Percentiles rank a stretch among this genome's conserved stretches.
These are phyloP conservation scores for Hemileccinum rubropunctum DNA, from an alignment of 768 basidiomycete species.

Conservation along the genomic window DNA sequence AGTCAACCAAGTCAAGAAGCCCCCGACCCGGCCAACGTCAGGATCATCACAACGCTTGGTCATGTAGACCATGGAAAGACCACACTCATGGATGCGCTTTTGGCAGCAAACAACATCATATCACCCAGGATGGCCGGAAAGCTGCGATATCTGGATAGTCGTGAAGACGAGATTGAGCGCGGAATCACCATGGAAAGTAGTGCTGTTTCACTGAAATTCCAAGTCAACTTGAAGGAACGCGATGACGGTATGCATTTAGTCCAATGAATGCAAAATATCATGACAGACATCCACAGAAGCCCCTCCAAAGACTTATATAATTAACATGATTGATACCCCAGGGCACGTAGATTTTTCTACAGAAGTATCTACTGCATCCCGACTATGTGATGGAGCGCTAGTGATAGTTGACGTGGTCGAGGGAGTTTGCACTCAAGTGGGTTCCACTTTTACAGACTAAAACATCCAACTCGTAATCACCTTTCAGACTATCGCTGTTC, in stretches of 20 bases:
- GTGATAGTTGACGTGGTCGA: constrained; percentile 96
- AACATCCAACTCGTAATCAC: neutral
- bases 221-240: constrained; percentile 68
- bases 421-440: constrained; percentile 95
- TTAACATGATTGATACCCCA: constrained; percentile 98
- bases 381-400: constrained; percentile 92
- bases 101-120: constrained; percentile 98
- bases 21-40: constrained; percentile 46
- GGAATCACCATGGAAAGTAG: constrained; percentile 99
- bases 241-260: constrained; percentile 53
- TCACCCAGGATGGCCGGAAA: constrained; percentile 94
- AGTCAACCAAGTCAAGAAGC: constrained; percentile 12
- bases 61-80: constrained; percentile 98
- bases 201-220: constrained; percentile 87
- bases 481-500: constrained; percentile 87
- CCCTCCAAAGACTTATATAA: constrained; percentile 66
- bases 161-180: constrained; percentile 96
- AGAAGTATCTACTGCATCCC: constrained; percentile 92
- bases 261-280: constrained; percentile 7
- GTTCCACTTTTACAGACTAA: constrained; percentile 17
- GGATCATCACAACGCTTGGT: constrained; percentile 82
- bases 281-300: constrained; percentile 47
- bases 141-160: constrained; percentile 89
- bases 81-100: constrained; percentile 89
- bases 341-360: constrained; percentile 99